These are phyloP conservation scores for Paulownia fortunei DNA, from an alignment of 257 asterid species.

Conservation along the genomic window DNA sequence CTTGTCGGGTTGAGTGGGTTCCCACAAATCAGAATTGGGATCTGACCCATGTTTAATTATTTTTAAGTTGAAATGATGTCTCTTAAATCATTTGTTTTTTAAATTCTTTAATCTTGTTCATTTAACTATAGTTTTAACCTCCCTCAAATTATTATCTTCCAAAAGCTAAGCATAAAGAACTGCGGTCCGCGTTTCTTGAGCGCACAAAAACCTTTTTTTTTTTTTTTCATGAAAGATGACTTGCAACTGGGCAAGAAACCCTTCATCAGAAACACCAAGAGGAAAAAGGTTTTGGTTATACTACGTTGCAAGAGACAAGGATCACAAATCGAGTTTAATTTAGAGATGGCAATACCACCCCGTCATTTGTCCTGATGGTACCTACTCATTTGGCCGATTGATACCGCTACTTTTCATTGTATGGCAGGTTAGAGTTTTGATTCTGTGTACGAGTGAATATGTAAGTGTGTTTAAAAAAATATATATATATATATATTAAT, in stretches of 20 bases:
- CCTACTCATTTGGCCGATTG: too few relatives aligned
- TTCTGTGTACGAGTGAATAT: too few relatives aligned
- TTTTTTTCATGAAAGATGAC: background rate
- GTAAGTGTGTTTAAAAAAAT: too few relatives aligned
- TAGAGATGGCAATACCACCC: background rate
- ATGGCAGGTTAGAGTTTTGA: too few relatives aligned
- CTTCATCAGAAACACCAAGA: background rate
- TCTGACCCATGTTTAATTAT: slow-evolving; percentile 43
- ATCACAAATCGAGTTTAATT: background rate
- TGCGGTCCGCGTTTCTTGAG: background rate
- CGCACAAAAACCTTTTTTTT: background rate
- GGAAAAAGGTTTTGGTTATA: background rate
- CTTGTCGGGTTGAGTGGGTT: slow-evolving; percentile 53
- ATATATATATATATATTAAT: too few relatives aligned
- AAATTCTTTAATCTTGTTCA: background rate
- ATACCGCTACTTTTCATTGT: too few relatives aligned
- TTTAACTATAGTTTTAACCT: slow-evolving; percentile 2
- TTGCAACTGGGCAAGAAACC: background rate
- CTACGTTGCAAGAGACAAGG: background rate
- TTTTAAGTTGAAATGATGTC: slow-evolving; percentile 29
- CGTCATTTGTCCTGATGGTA: too few relatives aligned
- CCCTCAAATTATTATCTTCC: slow-evolving; percentile 26
- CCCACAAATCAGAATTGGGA: slow-evolving; percentile 67
- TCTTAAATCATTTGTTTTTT: background rate
- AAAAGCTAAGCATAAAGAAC: background rate